These are phyloP conservation scores for Triticum monococcum DNA, from an alignment of 176 grass and related monocot species.

Conservation along the genomic window DNA sequence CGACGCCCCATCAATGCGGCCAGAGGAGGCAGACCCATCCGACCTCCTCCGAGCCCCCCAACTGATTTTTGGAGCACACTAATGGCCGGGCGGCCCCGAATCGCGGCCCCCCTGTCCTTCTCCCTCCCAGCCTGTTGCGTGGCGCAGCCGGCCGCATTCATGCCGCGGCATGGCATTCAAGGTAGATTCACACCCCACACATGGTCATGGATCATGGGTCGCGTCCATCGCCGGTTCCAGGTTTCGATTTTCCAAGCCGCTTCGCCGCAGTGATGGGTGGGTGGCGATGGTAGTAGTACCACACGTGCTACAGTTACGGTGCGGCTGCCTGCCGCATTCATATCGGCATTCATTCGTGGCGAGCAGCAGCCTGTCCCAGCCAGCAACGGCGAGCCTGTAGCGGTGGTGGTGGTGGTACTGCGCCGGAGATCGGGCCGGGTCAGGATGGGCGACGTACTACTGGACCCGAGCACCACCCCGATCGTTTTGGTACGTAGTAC, in stretches of 20 bases:
- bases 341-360: slow-evolving; percentile 13
- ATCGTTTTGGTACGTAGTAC: background rate
- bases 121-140: background rate
- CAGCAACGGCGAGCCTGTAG: background rate
- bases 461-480: background rate
- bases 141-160: slow-evolving; percentile 29
- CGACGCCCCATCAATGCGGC: slow-evolving; percentile 35
- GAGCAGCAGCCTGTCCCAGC: background rate
- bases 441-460: background rate
- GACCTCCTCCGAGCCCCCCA: background rate
- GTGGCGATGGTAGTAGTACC: too few species aligned
- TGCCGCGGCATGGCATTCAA: too few species aligned
- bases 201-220: background rate
- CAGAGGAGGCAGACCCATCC: background rate
- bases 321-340: background rate
- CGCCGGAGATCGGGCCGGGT: background rate
- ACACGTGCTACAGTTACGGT: background rate
- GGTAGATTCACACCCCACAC: background rate
- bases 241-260: background rate
- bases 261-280: background rate
- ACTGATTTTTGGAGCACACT: slow-evolving; percentile 31
- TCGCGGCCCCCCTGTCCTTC: background rate
- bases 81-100: background rate
- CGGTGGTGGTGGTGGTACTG: background rate
- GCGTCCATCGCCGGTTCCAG: background rate